Evolutionary conservation across 768 basidiomycete species (phyloP).

Genomic region (Ramaria rubella): DNA sequence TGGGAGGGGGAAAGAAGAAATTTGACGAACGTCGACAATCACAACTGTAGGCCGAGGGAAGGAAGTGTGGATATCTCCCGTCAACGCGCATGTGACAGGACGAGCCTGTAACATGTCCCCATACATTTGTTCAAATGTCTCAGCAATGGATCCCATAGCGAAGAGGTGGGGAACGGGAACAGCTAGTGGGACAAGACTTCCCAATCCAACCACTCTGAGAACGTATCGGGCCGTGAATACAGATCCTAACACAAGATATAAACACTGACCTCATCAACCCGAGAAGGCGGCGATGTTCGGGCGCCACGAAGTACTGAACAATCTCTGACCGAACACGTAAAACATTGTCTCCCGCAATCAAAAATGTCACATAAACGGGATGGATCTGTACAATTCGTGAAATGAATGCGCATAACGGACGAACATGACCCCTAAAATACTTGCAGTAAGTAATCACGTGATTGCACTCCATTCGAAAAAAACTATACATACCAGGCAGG

Average conservation of each 20-base stretch:
- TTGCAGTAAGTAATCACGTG: background rate
- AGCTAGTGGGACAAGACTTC: conserved; percentile 3
- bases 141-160: conserved; percentile 4
- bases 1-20: background rate
- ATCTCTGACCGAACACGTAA: conserved; percentile 5
- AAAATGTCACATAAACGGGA: conserved; percentile 2
- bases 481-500: conserved; percentile 2
- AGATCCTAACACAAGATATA: background rate
- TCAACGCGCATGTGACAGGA: conserved; percentile 9
- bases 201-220: conserved; percentile 7
- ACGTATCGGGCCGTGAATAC: background rate
- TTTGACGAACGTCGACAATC: conserved; percentile 5
- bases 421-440: conserved; percentile 8
- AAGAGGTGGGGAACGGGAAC: background rate
- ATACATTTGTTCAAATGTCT: conserved; percentile 6
- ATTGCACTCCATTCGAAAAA: background rate
- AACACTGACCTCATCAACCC: background rate
- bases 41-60: conserved; percentile 4
- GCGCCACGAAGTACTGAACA: background rate
- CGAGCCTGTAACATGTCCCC: conserved; percentile 1
- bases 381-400: conserved; percentile 5
- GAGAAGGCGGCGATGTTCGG: background rate
- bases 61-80: background rate
- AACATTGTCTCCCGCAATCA: conserved; percentile 9
- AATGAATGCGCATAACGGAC: conserved; percentile 9